These are phyloP conservation scores for Lunasporangiospora selenospora DNA, from an alignment of 192 early-diverging fungal genomes.

Conservation along the genomic window DNA sequence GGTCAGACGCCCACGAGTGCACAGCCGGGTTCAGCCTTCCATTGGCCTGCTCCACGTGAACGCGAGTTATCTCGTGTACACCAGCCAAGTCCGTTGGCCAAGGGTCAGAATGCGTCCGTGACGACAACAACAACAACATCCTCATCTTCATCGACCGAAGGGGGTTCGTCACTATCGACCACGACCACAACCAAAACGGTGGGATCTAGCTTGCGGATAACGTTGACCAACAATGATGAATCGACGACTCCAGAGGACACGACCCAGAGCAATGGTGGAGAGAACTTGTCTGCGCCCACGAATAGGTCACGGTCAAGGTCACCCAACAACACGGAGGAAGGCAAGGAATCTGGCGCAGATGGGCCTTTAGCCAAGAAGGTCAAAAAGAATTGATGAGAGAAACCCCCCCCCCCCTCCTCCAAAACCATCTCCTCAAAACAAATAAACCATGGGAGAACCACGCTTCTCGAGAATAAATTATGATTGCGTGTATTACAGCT, in stretches of 20 bases:
- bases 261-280: too few species aligned
- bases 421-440: too few species aligned
- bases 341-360: background rate
- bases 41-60: constrained; percentile 67
- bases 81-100: constrained; percentile 59
- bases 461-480: too few species aligned
- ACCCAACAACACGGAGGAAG: background rate
- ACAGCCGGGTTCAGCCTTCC: constrained; percentile 62
- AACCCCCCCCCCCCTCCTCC: too few species aligned
- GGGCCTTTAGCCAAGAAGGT: constrained; percentile 26
- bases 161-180: background rate
- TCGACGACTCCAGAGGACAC: too few species aligned
- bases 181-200: constrained; percentile 2
- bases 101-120: constrained; percentile 35
- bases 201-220: constrained; percentile 34
- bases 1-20: constrained; percentile 74
- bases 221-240: constrained; percentile 25
- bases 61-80: constrained; percentile 49
- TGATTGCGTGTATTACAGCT: too few species aligned
- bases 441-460: too few species aligned
- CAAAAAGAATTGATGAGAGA: constrained; percentile 19
- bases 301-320: constrained; percentile 7
- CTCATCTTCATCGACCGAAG: constrained; percentile 3
- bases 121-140: constrained; percentile 8
- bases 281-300: constrained; percentile 11